Evolutionary conservation across 2,329 filamentous ascomycete species (phyloP), one percentile per base, ranked within the genome.

Genomic region (Penicillium sp.): DNA sequence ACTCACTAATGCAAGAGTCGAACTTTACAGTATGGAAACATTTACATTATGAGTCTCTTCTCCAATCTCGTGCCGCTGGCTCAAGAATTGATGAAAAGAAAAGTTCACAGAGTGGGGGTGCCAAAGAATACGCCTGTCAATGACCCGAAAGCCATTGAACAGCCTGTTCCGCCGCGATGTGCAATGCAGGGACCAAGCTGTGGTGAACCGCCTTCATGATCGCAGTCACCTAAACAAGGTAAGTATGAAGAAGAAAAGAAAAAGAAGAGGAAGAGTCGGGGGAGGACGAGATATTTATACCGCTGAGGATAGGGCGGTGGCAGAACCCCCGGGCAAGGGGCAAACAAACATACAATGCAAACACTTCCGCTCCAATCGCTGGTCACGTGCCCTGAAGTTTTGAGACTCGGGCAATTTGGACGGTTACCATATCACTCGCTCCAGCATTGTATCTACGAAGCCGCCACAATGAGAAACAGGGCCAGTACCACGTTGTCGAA

Each of bases 141-240:
- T 64, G 65, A 68, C 64, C 65, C 64, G 63, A 62, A 76, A 64
- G 69, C 72, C 72, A 70, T 73, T 75, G 72, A 72, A 74, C 68
- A 64, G 58, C 68, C 59, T 66, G 74, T 69, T 73, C 72, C 75
- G 63, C 77, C 76, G 71, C 76, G 76, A 61, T 79, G 77, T 80
- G 77, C 77, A 79, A 80, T 79, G 77, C 73, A 79, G 77, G 75
- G 71, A 72, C 75, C 69, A 68, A 67, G 65, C 64, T 64, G 70
- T 73, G 69, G 70, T 70, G 61, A 62, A 63, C 65, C 70, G 66
- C 66, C 66, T 73, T 74, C 56, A 60, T 75, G 73, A 75, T 71
- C 73, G 66, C 70, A 63, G 67, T 63, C 66, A 71, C 71, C 69
- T 68, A 72, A 70, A 75, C 73, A 75, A 75, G 73, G 72, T 74